Conservation (phyloP, 495 filamentous ascomycete species). For the Neurospora hispaniola region DNA sequence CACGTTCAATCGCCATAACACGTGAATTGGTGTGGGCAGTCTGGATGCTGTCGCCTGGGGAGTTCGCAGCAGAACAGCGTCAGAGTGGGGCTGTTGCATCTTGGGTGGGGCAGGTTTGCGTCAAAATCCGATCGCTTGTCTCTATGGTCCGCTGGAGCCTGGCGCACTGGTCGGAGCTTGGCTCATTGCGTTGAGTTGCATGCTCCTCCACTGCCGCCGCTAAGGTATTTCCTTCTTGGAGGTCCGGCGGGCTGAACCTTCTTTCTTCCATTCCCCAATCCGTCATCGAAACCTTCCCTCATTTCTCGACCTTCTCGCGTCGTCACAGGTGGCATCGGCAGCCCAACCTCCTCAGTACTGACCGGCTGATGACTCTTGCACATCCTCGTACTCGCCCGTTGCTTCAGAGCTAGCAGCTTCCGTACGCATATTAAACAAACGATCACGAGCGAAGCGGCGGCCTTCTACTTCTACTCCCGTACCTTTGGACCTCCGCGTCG, state of each 20-base stretch:
- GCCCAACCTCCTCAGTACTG: neutral
- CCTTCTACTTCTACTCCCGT: neutral
- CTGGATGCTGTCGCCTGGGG: neutral
- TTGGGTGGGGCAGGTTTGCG: neutral
- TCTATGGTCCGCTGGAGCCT: neutral
- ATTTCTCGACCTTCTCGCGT: neutral
- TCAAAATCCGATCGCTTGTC: neutral
- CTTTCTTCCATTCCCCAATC: neutral
- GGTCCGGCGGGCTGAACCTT: neutral
- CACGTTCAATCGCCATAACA: constrained; percentile 13
- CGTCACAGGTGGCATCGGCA: neutral
- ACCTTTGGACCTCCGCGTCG: neutral
- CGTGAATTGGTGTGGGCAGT: constrained; percentile 3
- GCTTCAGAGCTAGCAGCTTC: neutral
- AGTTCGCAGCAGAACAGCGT: neutral
- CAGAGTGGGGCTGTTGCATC: neutral
- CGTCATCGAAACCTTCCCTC: neutral
- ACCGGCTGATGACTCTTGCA: neutral
- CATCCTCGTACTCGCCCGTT: neutral
- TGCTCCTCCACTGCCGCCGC: neutral
- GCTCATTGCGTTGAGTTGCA: neutral
- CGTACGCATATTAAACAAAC: neutral
- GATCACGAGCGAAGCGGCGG: neutral
- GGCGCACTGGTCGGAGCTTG: neutral
- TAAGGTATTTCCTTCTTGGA: constrained; percentile 1